A percentile compares a stretch with the other conserved stretches of the same genome.
Conservation (phyloP, 2,329 filamentous ascomycete genomes). For the Pestalotiopsis fici region DNA sequence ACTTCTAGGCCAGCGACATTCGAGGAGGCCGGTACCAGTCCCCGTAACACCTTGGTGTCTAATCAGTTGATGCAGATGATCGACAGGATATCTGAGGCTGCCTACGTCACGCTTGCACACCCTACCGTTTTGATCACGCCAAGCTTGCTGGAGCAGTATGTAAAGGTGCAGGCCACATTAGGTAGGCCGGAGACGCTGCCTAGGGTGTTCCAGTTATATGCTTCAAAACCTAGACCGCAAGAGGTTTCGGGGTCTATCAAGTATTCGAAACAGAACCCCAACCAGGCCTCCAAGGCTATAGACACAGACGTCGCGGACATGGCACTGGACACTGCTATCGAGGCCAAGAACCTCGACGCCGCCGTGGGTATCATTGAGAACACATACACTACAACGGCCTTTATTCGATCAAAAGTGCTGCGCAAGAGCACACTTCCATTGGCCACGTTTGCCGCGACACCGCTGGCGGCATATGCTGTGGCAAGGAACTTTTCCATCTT, state of each 20-base stretch:
- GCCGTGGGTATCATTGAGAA: conserved; percentile 75
- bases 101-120: conserved; percentile 72
- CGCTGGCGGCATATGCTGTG: conserved; percentile 69
- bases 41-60: conserved; percentile 12
- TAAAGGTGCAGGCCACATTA: conserved; percentile 73
- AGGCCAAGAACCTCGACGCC: conserved; percentile 74
- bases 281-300: conserved; percentile 70
- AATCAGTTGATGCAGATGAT: conserved; percentile 43
- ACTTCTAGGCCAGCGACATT: conserved; percentile 14
- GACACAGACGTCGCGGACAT: conserved; percentile 68
- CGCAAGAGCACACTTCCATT: conserved; percentile 63
- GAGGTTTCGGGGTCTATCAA: conserved; percentile 58
- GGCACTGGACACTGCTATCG: conserved; percentile 79
- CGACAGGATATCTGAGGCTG: conserved; percentile 56
- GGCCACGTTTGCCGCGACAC: conserved; percentile 56
- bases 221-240: conserved; percentile 74
- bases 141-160: conserved; percentile 71
- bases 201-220: conserved; percentile 78
- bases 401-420: conserved; percentile 66
- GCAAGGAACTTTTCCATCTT: conserved; percentile 66
- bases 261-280: conserved; percentile 66
- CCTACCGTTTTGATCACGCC: conserved; percentile 80
- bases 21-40: conserved; percentile 1
- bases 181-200: conserved; percentile 76
- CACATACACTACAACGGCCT: conserved; percentile 68